Base-by-base conservation (phyloP, 495 filamentous ascomycete species). In the Saxophila tyrrhenica region DNA sequence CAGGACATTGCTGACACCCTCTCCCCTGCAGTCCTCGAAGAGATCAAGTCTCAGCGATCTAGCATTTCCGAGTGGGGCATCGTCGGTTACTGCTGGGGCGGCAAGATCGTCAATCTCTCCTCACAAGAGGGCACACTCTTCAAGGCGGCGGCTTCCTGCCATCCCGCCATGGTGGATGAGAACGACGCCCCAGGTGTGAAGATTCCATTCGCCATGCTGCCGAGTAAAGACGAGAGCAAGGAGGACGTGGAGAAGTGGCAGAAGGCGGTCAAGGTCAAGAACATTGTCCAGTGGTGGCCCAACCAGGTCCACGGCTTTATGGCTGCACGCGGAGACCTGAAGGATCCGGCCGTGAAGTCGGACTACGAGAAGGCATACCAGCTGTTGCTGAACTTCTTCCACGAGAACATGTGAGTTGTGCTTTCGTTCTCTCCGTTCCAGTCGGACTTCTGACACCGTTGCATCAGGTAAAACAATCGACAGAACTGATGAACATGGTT, bases 41-140 rank as follows among this genome's bases (percentile, higher is more conserved):
- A 76, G 51, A 62, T 86, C 35, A 63, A 66, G 59, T 69, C 54
- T 21, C 48, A 76, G 71, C 73, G 76, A 15, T 35, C 29, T 35
- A 67, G 69, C 25, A 81, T 94, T 61, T 73, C 82, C 62, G 82
- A 78, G 25, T 95, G 87, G 88, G 89, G 75, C n/a, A 74, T 88
- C 54, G 66, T 96, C n/a, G 91, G 91, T 15, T 89, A 77, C 78
- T 98, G 91, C 78, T 98, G 90, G 91, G 91, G 91, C 53, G 89
- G 85, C 51, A 55, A 75, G 75, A 79, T 85, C 48, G 71, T 77
- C 16, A 75, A 77, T n/a, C 73, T 87, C n/a, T 71, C 80, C 25
- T 70, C 75, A 2, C 65, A 75, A 20, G 71, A 76, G 25, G 81
- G 77, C 61, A 78, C 71, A 24, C 71, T 71, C 38, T 95, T 95